phyloP scores from a whole-genome alignment of 2,329 filamentous ascomycete species.

The Hymenoscyphus occultus region DNA sequence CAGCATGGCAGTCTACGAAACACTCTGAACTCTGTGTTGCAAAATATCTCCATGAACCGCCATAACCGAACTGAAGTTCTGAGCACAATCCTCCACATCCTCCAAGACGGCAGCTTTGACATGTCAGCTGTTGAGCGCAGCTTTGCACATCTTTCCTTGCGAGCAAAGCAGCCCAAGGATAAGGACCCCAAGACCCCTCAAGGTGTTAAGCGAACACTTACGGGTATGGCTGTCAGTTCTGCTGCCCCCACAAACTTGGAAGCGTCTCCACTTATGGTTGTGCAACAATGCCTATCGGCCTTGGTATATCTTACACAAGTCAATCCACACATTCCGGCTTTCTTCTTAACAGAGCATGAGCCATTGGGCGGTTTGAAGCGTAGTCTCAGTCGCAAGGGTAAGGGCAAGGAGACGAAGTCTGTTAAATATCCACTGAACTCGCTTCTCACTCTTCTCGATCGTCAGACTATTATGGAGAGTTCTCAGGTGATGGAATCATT shows the following conservation, averaged over 20 bases:
- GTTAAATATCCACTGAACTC: constrained; percentile 91
- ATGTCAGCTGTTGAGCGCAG: constrained; percentile 92
- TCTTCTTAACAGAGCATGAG: constrained; percentile 95
- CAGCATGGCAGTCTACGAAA: constrained; percentile 83
- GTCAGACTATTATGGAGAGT: constrained; percentile 95
- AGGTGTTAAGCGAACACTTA: constrained; percentile 70
- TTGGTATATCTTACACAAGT: constrained; percentile 79
- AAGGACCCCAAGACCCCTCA: constrained; percentile 72
- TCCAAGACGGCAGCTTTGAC: constrained; percentile 93
- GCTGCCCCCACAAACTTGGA: constrained; percentile 65
- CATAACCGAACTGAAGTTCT: constrained; percentile 93
- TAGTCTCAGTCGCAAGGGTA: constrained; percentile 76
- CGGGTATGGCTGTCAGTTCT: constrained; percentile 45
- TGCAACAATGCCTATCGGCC: constrained; percentile 89
- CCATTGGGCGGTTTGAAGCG: constrained; percentile 74
- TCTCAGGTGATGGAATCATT: constrained; percentile 95
- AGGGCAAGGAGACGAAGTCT: constrained; percentile 78
- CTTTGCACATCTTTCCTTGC: constrained; percentile 87
- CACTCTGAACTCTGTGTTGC: constrained; percentile 81
- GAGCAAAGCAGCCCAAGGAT: constrained; percentile 75
- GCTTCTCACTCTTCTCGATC: constrained; percentile 80
- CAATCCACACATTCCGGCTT: constrained; percentile 81
- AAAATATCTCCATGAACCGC: constrained; percentile 93
- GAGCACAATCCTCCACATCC: constrained; percentile 84
- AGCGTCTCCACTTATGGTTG: constrained; percentile 88